Evolutionary conservation across 441 rosid species (phyloP).

Genomic region (Croton setiger): DNA sequence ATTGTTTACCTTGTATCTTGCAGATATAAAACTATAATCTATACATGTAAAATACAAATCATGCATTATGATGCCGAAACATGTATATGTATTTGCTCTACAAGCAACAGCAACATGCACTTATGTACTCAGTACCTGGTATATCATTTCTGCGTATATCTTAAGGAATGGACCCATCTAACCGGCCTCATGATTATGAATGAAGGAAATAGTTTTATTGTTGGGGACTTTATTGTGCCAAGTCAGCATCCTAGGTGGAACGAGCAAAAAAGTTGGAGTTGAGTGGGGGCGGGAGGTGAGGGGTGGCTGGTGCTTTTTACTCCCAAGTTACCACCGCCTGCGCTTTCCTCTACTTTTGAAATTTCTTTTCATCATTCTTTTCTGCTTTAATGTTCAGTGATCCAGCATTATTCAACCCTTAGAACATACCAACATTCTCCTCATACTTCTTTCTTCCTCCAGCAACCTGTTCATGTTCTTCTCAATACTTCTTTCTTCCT

Average conservation of each 20-base stretch:
- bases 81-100: too few species aligned
- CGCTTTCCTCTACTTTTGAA: slow-evolving; percentile 24
- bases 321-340: slow-evolving; percentile 23
- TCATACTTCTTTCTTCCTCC: slow-evolving; percentile 1
- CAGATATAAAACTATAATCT: too few species aligned
- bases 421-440: not conserved
- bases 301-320: slow-evolving; percentile 20
- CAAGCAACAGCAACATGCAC: too few species aligned
- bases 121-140: too few species aligned
- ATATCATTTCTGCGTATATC: not conserved
- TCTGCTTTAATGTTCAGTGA: slow-evolving; percentile 18
- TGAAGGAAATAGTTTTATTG: not conserved
- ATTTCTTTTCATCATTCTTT: slow-evolving; percentile 21
- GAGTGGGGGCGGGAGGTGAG: slow-evolving; percentile 12
- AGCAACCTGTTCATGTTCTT: too few species aligned
- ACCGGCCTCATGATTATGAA: not conserved
- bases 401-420: slow-evolving; percentile 14
- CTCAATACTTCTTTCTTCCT: too few species aligned
- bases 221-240: slow-evolving; percentile 1
- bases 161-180: slow-evolving; percentile 6
- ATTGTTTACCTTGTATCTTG: too few species aligned
- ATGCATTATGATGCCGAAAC: too few species aligned
- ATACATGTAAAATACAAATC: too few species aligned
- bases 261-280: slow-evolving; percentile 4
- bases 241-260: slow-evolving; percentile 4